Evolutionary conservation across 1,284 basidiomycete species (phyloP).

Genomic region (Heterobasidion occidentale): DNA sequence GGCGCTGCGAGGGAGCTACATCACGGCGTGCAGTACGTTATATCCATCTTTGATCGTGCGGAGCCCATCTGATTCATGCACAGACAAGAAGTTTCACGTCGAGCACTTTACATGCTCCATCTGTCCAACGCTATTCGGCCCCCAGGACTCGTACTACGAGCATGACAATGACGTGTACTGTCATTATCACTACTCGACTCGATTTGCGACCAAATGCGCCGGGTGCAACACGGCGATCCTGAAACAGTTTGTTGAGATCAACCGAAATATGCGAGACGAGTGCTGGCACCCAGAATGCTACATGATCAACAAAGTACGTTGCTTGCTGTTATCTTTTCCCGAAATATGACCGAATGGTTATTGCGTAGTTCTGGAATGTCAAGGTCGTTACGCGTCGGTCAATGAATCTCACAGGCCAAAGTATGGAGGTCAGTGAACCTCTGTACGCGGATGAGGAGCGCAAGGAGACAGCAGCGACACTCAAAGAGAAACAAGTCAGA

Average conservation of each 20-base stretch:
- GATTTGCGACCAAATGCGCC: constrained; percentile 97
- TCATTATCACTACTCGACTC: constrained; percentile 97
- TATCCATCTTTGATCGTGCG: neutral
- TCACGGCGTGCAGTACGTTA: constrained; percentile 94
- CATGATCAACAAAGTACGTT: constrained; percentile 94
- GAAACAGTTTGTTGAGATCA: constrained; percentile 99
- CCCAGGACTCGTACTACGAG: constrained; percentile 98
- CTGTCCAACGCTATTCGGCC: constrained; percentile 93
- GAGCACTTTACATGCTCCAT: constrained; percentile 99
- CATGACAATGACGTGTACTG: constrained; percentile 95
- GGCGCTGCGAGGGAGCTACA: constrained; percentile 95
- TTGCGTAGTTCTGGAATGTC: constrained; percentile 92
- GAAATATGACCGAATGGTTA: neutral
- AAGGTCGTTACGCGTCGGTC: constrained; percentile 82
- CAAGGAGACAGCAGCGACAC: constrained; percentile 71
- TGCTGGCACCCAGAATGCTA: constrained; percentile 99
- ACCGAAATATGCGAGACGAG: constrained; percentile 95
- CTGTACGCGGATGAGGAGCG: constrained; percentile 69
- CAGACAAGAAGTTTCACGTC: constrained; percentile 98
- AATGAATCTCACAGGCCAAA: constrained; percentile 38
- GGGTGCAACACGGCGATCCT: constrained; percentile 98
- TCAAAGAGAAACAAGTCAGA: constrained; percentile 86
- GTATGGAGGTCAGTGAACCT: constrained; percentile 46
- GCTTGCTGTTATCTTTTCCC: neutral
- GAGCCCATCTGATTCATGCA: constrained; percentile 10